These are phyloP conservation scores for Aspergillus kassunensis DNA, from an alignment of 495 filamentous ascomycete genomes.

Conservation along the genomic window DNA sequence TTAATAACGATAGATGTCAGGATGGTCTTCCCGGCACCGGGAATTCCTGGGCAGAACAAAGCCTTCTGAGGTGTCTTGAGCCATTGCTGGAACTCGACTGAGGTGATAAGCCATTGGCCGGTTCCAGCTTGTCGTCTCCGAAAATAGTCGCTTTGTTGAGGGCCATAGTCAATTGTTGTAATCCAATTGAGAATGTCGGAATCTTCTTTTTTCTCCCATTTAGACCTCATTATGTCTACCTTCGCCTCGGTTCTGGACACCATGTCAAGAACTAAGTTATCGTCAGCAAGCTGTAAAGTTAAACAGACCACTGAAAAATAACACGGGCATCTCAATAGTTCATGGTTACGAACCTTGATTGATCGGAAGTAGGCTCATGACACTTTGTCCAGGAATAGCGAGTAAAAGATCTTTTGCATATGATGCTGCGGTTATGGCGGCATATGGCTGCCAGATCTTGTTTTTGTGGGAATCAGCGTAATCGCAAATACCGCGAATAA, in stretches of 20 bases:
- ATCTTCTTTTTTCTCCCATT: conserved; percentile 5
- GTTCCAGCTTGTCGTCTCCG: conserved; percentile 29
- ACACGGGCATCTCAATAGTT: too few relatives aligned
- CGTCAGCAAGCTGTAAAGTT: too few relatives aligned
- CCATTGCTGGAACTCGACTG: conserved; percentile 33
- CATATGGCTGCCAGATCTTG: conserved; percentile 33
- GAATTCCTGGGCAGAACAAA: neutral
- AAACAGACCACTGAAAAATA: too few relatives aligned
- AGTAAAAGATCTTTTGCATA: conserved; percentile 24
- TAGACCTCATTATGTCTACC: neutral
- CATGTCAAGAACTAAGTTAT: too few relatives aligned
- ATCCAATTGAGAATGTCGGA: conserved; percentile 17
- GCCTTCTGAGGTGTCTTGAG: conserved; percentile 12
- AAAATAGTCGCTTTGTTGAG: conserved; percentile 17
- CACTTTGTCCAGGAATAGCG: too few relatives aligned
- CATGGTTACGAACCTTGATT: too few relatives aligned
- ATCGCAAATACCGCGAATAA: conserved; percentile 33
- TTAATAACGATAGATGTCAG: too few relatives aligned
- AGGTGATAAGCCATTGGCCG: conserved; percentile 42
- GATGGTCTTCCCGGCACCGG: too few relatives aligned
- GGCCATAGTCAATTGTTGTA: conserved; percentile 12
- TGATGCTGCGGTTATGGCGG: conserved; percentile 30
- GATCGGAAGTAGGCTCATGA: too few relatives aligned
- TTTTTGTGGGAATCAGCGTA: conserved; percentile 38
- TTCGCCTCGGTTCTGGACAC: neutral